Evolutionary conservation across 306 rosid species (phyloP).

Genomic region (Cucurbita moschata): DNA sequence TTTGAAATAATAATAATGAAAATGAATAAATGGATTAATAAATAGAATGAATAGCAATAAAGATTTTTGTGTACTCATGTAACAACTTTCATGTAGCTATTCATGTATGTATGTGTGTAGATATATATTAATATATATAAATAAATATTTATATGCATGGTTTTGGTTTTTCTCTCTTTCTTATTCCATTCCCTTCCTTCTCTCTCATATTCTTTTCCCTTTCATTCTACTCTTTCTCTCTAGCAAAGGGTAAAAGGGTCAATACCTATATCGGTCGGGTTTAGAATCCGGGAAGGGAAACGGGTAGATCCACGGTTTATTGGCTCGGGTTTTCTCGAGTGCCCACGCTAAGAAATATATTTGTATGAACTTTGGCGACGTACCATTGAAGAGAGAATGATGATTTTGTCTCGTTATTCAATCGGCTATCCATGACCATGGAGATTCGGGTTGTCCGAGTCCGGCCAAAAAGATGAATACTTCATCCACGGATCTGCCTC

Average conservation of each 20-base stretch:
- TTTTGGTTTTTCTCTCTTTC: conserved; percentile 6
- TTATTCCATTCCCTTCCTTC: conserved; percentile 3
- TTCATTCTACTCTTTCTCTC: conserved; percentile 25
- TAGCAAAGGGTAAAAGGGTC: conserved; percentile 31
- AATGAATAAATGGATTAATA: neutral
- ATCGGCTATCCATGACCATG: conserved; percentile 56
- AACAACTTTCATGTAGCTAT: conserved; percentile 4
- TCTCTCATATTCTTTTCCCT: conserved; percentile 10
- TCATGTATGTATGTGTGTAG: neutral
- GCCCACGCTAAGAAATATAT: neutral
- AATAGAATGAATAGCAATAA: neutral
- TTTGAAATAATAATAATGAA: neutral
- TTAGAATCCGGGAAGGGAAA: conserved; percentile 19
- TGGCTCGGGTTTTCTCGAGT: neutral
- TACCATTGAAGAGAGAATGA: neutral
- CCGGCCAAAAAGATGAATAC: conserved; percentile 89
- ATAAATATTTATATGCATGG: neutral
- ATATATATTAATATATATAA: neutral
- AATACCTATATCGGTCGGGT: conserved; percentile 30
- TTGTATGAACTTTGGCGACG: neutral
- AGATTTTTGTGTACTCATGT: neutral
- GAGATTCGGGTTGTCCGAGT: conserved; percentile 71
- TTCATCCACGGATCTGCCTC: conserved; percentile 87
- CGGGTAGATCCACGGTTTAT: neutral
- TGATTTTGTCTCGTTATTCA: neutral